Percentiles rank a stretch among this genome's conserved stretches.
These are phyloP conservation scores for Neocallimastix lanati DNA, from an alignment of 192 early-diverging fungal genomes.

Conservation along the genomic window DNA sequence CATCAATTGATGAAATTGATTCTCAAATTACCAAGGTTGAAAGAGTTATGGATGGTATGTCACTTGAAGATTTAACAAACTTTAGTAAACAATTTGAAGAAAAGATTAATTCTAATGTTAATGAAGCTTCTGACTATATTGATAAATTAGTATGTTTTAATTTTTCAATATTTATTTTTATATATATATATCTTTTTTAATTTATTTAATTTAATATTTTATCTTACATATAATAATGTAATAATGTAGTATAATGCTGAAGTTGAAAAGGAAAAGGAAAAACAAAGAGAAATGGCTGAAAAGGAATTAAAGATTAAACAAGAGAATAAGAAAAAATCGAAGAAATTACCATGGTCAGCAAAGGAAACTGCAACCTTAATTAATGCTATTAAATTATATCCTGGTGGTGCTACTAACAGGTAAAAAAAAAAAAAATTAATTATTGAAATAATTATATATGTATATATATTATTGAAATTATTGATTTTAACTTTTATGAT, in stretches of 20 bases:
- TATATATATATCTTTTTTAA: too few species aligned
- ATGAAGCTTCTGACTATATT: not conserved
- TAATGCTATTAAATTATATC: conserved; percentile 64
- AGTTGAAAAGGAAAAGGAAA: too few species aligned
- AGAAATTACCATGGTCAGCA: conserved; percentile 26
- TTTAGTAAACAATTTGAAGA: conserved; percentile 13
- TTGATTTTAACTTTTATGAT: too few species aligned
- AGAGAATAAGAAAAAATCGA: not conserved
- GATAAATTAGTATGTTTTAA: not conserved
- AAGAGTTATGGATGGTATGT: conserved; percentile 26
- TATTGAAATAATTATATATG: too few species aligned
- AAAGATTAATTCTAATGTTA: not conserved
- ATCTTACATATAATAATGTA: too few species aligned
- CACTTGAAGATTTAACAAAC: conserved; percentile 13
- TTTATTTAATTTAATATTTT: too few species aligned
- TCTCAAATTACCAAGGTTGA: conserved; percentile 22
- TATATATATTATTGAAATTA: too few species aligned
- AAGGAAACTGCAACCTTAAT: conserved; percentile 56
- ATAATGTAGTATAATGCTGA: too few species aligned
- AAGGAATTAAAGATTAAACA: conserved; percentile 2
- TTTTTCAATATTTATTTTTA: not conserved
- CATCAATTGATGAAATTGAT: not conserved
- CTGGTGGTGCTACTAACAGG: conserved; percentile 49
- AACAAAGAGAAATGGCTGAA: not conserved
- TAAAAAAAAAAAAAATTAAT: conserved; percentile 1